Evolutionary conservation across 169 alveolate species (phyloP).

Genomic region (Plasmodium coatneyi): DNA sequence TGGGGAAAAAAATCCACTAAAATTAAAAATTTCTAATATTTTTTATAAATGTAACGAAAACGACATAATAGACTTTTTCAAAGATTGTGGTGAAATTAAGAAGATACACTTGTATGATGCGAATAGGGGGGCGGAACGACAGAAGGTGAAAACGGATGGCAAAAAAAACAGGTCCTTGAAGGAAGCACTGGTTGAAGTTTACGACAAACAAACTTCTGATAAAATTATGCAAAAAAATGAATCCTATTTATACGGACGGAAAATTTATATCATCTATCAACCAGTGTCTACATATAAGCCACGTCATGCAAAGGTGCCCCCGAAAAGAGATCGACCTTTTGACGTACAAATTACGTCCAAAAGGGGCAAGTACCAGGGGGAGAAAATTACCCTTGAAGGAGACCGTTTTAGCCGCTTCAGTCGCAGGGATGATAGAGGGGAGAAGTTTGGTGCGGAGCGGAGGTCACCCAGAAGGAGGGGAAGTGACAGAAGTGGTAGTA

Average conservation of each 20-base stretch:
- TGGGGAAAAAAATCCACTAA: slow-evolving; percentile 8
- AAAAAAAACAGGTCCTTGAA: slow-evolving; percentile 16
- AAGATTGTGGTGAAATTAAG: slow-evolving; percentile 66
- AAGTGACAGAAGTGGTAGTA: background rate
- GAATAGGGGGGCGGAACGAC: background rate
- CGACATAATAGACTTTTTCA: slow-evolving; percentile 56
- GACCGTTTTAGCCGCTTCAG: background rate
- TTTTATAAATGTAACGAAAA: slow-evolving; percentile 74
- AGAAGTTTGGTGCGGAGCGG: background rate
- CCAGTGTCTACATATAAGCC: background rate
- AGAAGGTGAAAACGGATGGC: background rate
- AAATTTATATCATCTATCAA: slow-evolving; percentile 49
- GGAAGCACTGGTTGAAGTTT: slow-evolving; percentile 62
- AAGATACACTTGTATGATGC: slow-evolving; percentile 37
- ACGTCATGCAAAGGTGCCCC: background rate
- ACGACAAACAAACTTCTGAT: slow-evolving; percentile 36
- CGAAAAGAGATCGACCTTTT: background rate
- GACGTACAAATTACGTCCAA: slow-evolving; percentile 21
- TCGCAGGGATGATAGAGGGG: background rate
- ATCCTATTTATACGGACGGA: slow-evolving; percentile 57
- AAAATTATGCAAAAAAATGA: slow-evolving; percentile 59
- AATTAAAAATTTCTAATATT: slow-evolving; percentile 52
- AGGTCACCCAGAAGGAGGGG: background rate
- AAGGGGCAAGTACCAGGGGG: slow-evolving; percentile 9
- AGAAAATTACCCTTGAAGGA: background rate